Base-by-base conservation (phyloP, 441 rosid species). In the Populus tomentosa region DNA sequence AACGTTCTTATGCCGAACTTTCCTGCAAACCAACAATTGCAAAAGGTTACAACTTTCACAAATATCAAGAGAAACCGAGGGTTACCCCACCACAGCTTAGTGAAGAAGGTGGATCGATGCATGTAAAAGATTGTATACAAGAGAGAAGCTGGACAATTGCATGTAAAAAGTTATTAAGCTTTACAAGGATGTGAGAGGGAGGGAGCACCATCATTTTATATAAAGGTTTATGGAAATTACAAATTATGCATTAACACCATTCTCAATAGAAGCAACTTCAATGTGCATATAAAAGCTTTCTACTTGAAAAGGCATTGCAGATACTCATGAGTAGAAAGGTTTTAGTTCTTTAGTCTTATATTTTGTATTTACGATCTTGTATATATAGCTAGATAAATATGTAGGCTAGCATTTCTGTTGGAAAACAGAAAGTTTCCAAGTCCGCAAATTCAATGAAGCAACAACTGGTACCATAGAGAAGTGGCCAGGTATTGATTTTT, bases 1-100 rank as follows among this genome's bases (percentile, higher is more conserved):
- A 77, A 96, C 94, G 81, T 96, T 96, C 87, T 91, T 96, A 83
- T 94, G 99, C 38, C 98, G 90, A 23, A 96, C 87, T 86, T 96
- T 96, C 90, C 98, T 92, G 86, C 85, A 86, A 81, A 77, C 38
- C 66, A 78, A 77, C 32, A 67, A 33, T 24, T 10, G 21, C 21
- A 53, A 18, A 53, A 16, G 61, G 68, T 36, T 59, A 4, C 8
- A 21, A 5, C 2, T 21, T 53, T 75, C 61, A 69, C 35, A 38
- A 30, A 77, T 24, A 30, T 33, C 11, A 30, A 71, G 30, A 50
- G 63, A 64, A 10, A 11, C 14, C 2, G 30, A 16, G 50, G 56
- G 67, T 65, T 70, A 40, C 21, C 33, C 33, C 33, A 32, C 33
- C 33, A 32, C 33, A 32, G 33, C 33, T 5, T 32, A 32, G 33